Evolutionary conservation across 2,329 filamentous ascomycete species (phyloP).

Genomic region (Beauveria scarabaeidicola): DNA sequence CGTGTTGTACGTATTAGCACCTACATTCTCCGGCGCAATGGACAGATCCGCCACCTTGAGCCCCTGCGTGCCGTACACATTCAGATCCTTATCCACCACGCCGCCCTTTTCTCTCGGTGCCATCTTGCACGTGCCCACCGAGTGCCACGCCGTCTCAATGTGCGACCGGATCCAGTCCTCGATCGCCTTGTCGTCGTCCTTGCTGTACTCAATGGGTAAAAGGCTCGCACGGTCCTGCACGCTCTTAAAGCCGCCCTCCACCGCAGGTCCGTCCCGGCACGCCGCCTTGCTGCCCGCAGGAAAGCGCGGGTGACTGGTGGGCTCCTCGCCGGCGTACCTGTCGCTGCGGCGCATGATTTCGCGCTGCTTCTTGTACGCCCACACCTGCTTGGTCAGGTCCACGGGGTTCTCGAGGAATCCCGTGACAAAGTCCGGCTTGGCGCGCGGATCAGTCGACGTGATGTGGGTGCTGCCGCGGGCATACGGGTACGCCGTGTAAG

Average conservation of each 20-base stretch:
- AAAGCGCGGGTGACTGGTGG: constrained; percentile 34
- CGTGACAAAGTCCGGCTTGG: constrained; percentile 37
- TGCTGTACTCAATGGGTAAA: constrained; percentile 34
- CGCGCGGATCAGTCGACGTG: constrained; percentile 25
- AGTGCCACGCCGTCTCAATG: constrained; percentile 33
- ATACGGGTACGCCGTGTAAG: constrained; percentile 51
- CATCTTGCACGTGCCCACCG: constrained; percentile 36
- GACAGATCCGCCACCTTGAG: constrained; percentile 26
- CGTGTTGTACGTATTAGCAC: constrained; percentile 38
- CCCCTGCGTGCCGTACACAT: constrained; percentile 31
- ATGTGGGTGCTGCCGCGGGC: constrained; percentile 53
- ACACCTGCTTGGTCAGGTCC: constrained; percentile 50
- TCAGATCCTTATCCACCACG: constrained; percentile 32
- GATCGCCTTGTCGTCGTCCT: constrained; percentile 38
- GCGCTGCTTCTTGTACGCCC: constrained; percentile 55
- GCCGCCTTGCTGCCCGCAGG: constrained; percentile 29
- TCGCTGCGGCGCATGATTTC: constrained; percentile 49
- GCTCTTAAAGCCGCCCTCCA: constrained; percentile 23
- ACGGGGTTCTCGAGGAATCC: constrained; percentile 38
- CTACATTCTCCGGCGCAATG: constrained; percentile 29
- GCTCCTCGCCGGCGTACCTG: constrained; percentile 39
- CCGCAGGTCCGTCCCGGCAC: constrained; percentile 36
- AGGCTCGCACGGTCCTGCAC: constrained; percentile 27
- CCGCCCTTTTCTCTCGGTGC: constrained; percentile 27
- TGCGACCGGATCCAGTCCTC: constrained; percentile 31